Percentiles rank a stretch among this genome's conserved stretches.
These are phyloP conservation scores for Fraxinus nigra DNA, from an alignment of 305 asterid genomes.

Conservation along the genomic window DNA sequence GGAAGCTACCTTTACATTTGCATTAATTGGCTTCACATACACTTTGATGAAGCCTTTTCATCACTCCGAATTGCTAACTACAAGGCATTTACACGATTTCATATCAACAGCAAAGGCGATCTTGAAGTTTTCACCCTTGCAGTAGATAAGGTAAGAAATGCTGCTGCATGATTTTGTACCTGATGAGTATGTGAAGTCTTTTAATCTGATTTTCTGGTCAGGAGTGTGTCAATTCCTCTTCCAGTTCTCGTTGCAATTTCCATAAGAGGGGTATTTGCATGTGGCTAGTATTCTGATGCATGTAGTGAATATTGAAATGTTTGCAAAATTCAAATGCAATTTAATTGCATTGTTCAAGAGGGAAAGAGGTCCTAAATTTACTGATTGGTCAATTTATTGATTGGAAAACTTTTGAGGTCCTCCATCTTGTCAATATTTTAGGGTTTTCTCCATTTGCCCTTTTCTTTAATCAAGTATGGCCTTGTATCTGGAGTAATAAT, in stretches of 20 bases:
- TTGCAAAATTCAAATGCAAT: background rate
- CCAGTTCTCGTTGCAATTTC: background rate
- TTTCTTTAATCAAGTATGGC: background rate
- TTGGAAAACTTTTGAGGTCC: background rate
- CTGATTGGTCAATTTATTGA: background rate
- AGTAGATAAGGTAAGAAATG: slow-evolving; percentile 75
- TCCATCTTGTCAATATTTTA: background rate
- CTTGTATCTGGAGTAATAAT: background rate
- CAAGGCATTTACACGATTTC: slow-evolving; percentile 93
- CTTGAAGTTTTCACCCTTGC: slow-evolving; percentile 96
- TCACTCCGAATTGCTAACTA: slow-evolving; percentile 96
- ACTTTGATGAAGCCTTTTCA: slow-evolving; percentile 98
- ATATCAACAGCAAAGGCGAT: slow-evolving; percentile 63
- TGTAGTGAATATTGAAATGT: background rate
- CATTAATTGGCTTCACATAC: slow-evolving; percentile 97
- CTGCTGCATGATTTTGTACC: background rate
- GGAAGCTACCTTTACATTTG: slow-evolving; percentile 97
- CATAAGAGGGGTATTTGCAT: background rate
- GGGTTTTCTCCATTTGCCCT: background rate
- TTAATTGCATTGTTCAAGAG: background rate
- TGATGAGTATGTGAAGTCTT: background rate
- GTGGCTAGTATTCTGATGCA: background rate
- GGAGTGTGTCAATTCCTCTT: background rate
- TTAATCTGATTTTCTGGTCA: background rate
- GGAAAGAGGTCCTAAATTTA: background rate